Base-by-base conservation (phyloP, 2,329 filamentous ascomycete species). In the Neofusicoccum umdonicola region DNA sequence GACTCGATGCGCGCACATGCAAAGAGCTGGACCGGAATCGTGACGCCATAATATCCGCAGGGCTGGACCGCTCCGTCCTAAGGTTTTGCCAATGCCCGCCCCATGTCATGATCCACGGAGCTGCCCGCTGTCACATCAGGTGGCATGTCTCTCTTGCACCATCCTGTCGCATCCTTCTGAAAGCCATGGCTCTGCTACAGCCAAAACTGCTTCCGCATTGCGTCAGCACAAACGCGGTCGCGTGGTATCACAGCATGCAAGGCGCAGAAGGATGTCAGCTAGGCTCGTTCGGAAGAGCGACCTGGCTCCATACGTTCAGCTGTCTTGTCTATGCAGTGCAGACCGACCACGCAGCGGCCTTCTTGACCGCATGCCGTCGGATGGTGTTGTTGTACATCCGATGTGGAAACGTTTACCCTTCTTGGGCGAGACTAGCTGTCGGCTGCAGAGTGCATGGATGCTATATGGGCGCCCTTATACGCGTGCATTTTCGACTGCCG, bases 31-130 rank as follows among this genome's bases (percentile, higher is more conserved):
- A 9, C 27, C 8, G 31, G 27, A 13, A 47, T 47, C 41, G 56
- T 60, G 56, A 60, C 41, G 56, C 56, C 47, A 60, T 60, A 60
- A 60, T 60, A 35, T 60, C 56, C 56, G 56, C 56, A 60, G 42
- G 56, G 56, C 56, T 60, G 42, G 56, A 47, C 42, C 17, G 3
- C 37, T 15, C 37, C 13, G 37, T 17, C 54, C 54, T 39, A 44
- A 45, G 39, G 41, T 41, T 56, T 42, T 56, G 37, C 51, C 35
- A 41, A 31, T 22, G 51, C 19, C 39, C 11, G 54, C 22, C 39
- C 41, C 39, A 58, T 45, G 54, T 34, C 41, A n/a, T 19, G 19
- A 41, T 42, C 5, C 19, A 15, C 54, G 54, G 54, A 58, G 54
- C 11, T 58, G 54, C 15, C 54, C 54, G 54, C 54, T 22, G 15